phyloP scores from a whole-genome alignment of 768 basidiomycete genomes.

The Gymnopilus dilepis region DNA sequence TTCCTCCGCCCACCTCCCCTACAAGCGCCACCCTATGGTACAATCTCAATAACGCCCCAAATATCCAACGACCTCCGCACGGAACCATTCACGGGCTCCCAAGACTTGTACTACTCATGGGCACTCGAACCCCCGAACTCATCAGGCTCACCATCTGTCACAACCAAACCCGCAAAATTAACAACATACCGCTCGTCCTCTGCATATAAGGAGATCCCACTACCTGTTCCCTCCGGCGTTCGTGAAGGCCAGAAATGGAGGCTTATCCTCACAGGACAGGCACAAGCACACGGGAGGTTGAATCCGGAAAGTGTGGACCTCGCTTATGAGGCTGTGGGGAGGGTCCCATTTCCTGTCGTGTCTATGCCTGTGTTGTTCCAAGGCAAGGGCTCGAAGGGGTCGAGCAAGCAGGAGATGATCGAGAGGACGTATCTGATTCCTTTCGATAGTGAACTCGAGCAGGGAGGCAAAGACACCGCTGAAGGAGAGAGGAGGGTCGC shows the following conservation, averaged over 20 bases:
- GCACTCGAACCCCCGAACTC: constrained; percentile 24
- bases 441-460: constrained; percentile 23
- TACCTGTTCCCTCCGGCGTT: constrained; percentile 63
- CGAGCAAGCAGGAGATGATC: constrained; percentile 71
- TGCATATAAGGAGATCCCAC: constrained; percentile 76
- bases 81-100: constrained; percentile 58
- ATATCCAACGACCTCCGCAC: constrained; percentile 91
- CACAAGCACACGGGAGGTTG: constrained; percentile 27
- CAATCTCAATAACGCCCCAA: constrained; percentile 77
- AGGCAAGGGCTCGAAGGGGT: constrained; percentile 31
- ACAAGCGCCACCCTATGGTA: constrained; percentile 45
- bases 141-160: constrained; percentile 12
- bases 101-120: constrained; percentile 81
- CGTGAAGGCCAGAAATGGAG: constrained; percentile 66
- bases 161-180: constrained; percentile 60
- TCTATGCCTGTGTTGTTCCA: constrained; percentile 68
- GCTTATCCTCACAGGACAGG: constrained; percentile 57
- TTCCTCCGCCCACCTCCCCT: constrained; percentile 87
- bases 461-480: constrained; percentile 10
- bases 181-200: constrained; percentile 73
- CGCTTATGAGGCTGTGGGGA: constrained; percentile 45
- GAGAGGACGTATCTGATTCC: constrained; percentile 56
- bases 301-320: constrained; percentile 44
- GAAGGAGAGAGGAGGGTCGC: constrained; percentile 14
- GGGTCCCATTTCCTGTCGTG: constrained; percentile 59